Conservation (phyloP, 2,329 filamentous ascomycete genomes). For the Phialophora expanda region DNA sequence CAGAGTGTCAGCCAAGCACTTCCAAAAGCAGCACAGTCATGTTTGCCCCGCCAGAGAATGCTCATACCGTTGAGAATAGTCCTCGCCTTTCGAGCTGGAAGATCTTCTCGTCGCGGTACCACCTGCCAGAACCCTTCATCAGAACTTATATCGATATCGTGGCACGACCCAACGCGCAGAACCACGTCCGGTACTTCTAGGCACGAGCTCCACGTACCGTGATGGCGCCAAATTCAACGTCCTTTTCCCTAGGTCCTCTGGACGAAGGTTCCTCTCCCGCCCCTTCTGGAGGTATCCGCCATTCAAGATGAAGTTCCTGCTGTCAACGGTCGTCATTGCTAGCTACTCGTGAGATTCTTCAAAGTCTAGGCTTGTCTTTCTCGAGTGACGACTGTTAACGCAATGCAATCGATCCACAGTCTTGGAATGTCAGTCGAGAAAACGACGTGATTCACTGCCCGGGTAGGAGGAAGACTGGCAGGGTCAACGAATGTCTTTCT, state of each 20-base stretch:
- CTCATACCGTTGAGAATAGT: constrained; percentile 34
- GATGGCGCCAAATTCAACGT: constrained; percentile 33
- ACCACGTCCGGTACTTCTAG: background rate
- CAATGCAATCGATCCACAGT: too few species aligned
- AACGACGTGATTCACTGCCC: too few species aligned
- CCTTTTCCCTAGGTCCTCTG: constrained; percentile 31
- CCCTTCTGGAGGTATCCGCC: constrained; percentile 38
- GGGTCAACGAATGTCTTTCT: background rate
- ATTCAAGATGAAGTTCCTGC: constrained; percentile 39
- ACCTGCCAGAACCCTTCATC: constrained; percentile 11
- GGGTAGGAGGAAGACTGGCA: background rate
- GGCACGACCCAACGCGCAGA: background rate
- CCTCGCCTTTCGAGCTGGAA: constrained; percentile 34
- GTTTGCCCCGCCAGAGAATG: background rate
- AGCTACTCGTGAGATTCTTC: background rate
- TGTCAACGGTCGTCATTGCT: constrained; percentile 51
- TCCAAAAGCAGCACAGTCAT: background rate
- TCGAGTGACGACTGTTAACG: too few species aligned
- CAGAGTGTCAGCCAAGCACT: background rate
- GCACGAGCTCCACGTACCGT: constrained; percentile 16
- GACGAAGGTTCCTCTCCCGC: constrained; percentile 29
- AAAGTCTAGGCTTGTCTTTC: background rate
- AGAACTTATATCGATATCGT: background rate
- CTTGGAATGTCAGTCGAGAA: too few species aligned
- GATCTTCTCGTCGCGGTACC: constrained; percentile 37